Conservation (phyloP, 495 filamentous ascomycete genomes). For the Trichoderma parareesei region DNA sequence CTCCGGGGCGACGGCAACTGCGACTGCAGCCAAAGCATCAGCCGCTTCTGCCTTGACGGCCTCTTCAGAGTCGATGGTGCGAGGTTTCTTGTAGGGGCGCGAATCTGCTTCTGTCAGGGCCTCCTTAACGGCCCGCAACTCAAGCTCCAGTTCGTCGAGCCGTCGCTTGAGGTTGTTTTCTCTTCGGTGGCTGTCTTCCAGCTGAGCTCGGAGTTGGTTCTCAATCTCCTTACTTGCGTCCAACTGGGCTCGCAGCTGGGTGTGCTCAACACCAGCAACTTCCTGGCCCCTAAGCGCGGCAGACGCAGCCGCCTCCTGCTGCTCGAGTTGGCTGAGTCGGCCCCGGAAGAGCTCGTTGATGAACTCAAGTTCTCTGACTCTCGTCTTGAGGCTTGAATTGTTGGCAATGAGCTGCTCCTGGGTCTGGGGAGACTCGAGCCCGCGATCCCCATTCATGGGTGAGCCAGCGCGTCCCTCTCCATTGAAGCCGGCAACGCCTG, state of each 20-base stretch:
- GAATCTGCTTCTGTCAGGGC: constrained; percentile 13
- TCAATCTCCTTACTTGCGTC: constrained; percentile 36
- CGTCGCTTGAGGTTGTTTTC: constrained; percentile 78
- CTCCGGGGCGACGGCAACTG: not conserved
- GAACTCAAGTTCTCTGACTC: constrained; percentile 87
- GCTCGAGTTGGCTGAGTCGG: constrained; percentile 80
- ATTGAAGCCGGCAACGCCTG: constrained; percentile 38
- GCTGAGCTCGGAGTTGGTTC: constrained; percentile 44
- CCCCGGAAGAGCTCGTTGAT: constrained; percentile 91
- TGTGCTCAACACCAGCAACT: constrained; percentile 27
- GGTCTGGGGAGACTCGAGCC: constrained; percentile 66
- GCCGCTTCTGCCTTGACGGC: constrained; percentile 7
- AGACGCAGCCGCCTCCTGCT: constrained; percentile 53
- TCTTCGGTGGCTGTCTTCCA: constrained; percentile 66
- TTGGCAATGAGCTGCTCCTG: constrained; percentile 69
- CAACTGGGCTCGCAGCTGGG: constrained; percentile 31
- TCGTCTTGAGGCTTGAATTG: constrained; percentile 78
- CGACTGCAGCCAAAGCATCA: not conserved
- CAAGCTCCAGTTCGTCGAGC: constrained; percentile 68
- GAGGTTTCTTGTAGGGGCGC: not conserved
- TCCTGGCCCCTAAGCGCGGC: constrained; percentile 45
- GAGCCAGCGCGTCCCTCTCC: constrained; percentile 55
- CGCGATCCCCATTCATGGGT: constrained; percentile 64
- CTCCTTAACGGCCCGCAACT: constrained; percentile 35
- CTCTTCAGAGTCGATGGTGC: not conserved